These are phyloP conservation scores for Globisporangium nunn DNA, from an alignment of 352 stramenopile species.

Conservation along the genomic window DNA sequence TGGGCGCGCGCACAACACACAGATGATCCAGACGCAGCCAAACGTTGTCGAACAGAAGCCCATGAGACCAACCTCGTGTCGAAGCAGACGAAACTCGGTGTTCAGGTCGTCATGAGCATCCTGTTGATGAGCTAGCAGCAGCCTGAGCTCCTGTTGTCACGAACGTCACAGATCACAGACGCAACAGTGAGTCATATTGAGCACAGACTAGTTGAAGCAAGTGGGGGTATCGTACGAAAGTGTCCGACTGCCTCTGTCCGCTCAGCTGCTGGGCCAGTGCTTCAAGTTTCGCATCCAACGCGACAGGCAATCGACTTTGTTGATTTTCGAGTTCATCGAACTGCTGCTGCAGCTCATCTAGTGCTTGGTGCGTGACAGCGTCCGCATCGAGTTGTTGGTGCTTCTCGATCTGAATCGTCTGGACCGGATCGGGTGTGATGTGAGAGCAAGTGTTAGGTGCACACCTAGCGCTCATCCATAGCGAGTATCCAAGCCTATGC, in stretches of 20 bases:
- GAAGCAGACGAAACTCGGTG: slow-evolving; percentile 35
- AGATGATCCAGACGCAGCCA: background rate
- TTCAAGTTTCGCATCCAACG: slow-evolving; percentile 27
- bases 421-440: background rate
- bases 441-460: background rate
- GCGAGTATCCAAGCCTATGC: background rate
- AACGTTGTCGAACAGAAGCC: background rate
- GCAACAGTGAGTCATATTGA: background rate
- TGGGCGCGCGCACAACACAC: background rate
- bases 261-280: slow-evolving; percentile 20
- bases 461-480: background rate
- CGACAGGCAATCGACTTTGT: slow-evolving; percentile 23
- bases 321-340: slow-evolving; percentile 31
- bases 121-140: slow-evolving; percentile 31
- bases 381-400: slow-evolving; percentile 48
- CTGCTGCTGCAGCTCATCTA: slow-evolving; percentile 47
- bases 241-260: slow-evolving; percentile 25
- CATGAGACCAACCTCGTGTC: slow-evolving; percentile 24
- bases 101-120: slow-evolving; percentile 35
- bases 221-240: slow-evolving; percentile 20
- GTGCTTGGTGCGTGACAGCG: slow-evolving; percentile 46
- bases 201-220: background rate
- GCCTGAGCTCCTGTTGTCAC: slow-evolving; percentile 28
- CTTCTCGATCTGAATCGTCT: slow-evolving; percentile 56
- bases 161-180: background rate